Base-by-base conservation (phyloP, 2,329 filamentous ascomycete genomes). In the Colletotrichum tofieldiae region DNA sequence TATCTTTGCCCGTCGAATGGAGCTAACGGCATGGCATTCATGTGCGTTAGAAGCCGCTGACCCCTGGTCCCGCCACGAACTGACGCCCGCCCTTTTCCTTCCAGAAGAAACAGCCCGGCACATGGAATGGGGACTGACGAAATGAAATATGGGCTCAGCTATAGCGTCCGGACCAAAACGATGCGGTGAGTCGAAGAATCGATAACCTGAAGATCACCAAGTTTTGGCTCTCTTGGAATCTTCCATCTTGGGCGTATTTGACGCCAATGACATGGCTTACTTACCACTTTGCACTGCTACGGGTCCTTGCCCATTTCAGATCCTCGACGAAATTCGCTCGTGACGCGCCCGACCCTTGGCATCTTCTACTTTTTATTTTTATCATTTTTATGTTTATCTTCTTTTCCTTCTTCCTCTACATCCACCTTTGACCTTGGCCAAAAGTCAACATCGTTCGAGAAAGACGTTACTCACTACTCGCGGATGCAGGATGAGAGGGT, bases 131-230 rank as follows among this genome's bases (percentile, higher is more conserved):
- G 23, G 43, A 41, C 60, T 61, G 26, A 55, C 49, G 68, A 72
- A 55, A 71, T 72, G 69, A 69, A 69, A 54, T 47, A 64, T 29
- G 58, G 65, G 69, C 58, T 37, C 39, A 41, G 29, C 20, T 8
- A 18, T 16, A 2, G 32, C 32, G 6, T 54, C 52, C 8, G 8
- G n/a, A 5, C 51, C 60, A 14, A 59, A 37, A 52, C 49, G 64
- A 67, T 56, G 68, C 63, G 63, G 63, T 67, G 68, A 62, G 29
- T 32, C 29, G 29, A 32, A 6, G 29, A 54, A 12, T 47, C 62
- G 45, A 51, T 60, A 66, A 62, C 59, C 47, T 45, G 39, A 32
- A 26, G 18, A 59, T 37, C 29, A 56, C 43, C 47, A 54, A 16
- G 56, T 32, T 51, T 52, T 52, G 43, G 37, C 55, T n/a, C 26